Evolutionary conservation across 768 basidiomycete genomes (phyloP), one percentile per base, ranked within the genome.

Genomic region (Peribolospora kevripleyi): DNA sequence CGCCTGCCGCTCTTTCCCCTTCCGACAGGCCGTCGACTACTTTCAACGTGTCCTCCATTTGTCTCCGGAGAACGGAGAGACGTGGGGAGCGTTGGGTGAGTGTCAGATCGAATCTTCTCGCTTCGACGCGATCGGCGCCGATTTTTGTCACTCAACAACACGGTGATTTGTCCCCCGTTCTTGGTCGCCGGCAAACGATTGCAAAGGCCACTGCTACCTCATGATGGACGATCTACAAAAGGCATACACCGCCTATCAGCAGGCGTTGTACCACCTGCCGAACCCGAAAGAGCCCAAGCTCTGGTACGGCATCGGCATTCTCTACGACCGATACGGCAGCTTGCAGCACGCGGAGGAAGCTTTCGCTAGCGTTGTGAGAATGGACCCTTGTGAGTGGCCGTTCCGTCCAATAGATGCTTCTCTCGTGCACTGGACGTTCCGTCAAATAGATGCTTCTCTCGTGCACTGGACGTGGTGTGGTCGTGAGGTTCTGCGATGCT

Each of bases 211-310:
- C 63, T 97, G 91, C 68, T 88, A 91, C 68, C 79, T 98, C 57
- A 97, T 93, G 91, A 90, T 93, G 66, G 93, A 97, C 66, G 88
- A 97, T 70, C 77, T 98, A 49, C 88, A 91, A 71, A 93, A 91
- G 72, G 93, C 93, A 0, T 97, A 97, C 68, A 81, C 84, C 1
- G 90, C 93, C 11, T 98, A 98, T 68, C 90, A 98, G 69, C 91
- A 97, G 67, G 93, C 93, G 2, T 75, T 98, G 36, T 95, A 91
- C 67, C 75, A 90, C 59, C 77, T 98, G 43, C 86, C 86, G 3
- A 90, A 91, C 62, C 91, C 91, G 11, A 93, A 93, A 76, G 93
- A 98, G 68, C 90, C 91, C 4, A 95, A 97, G 65, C 74, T 98
- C 7, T 98, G 93, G 93, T 98, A 97, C 66, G 93, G 93, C 42